Percentiles rank a stretch among this genome's conserved stretches.
phyloP scores from a whole-genome alignment of 768 basidiomycete genomes.

The Auriscalpium vulgare region DNA sequence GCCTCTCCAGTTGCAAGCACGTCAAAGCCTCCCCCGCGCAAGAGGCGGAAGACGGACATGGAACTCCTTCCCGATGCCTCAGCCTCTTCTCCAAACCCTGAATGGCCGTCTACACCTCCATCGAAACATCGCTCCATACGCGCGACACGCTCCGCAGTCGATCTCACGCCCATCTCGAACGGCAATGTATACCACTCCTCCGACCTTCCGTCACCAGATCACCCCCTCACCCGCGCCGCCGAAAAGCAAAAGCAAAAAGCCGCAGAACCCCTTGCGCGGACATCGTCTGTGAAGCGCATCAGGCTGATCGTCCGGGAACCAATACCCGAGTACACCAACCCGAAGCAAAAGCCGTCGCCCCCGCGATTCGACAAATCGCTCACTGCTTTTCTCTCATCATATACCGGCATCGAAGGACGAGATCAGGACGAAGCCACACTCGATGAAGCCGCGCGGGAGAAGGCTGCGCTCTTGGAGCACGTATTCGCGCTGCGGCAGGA shows the following conservation, averaged over 20 bases:
- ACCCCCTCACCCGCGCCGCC: not conserved
- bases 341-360: constrained; percentile 56
- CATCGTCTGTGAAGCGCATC: constrained; percentile 50
- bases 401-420: constrained; percentile 42
- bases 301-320: constrained; percentile 62
- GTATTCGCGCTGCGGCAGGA: constrained; percentile 36
- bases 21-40: constrained; percentile 2
- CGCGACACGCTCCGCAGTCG: not conserved
- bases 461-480: constrained; percentile 36
- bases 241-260: not conserved
- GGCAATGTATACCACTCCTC: too few relatives aligned
- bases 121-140: not conserved
- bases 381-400: constrained; percentile 34
- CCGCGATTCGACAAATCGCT: constrained; percentile 34
- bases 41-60: constrained; percentile 12
- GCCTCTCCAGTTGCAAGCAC: not conserved
- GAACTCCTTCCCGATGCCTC: not conserved
- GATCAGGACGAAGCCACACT: constrained; percentile 36
- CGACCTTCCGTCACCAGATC: too few relatives aligned
- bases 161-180: too few relatives aligned
- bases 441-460: constrained; percentile 30
- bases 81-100: not conserved
- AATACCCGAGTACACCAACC: constrained; percentile 53
- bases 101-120: not conserved
- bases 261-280: constrained; percentile 8